Conservation (phyloP, 2,329 filamentous ascomycete species). For the Decorospora gaudefroyi region DNA sequence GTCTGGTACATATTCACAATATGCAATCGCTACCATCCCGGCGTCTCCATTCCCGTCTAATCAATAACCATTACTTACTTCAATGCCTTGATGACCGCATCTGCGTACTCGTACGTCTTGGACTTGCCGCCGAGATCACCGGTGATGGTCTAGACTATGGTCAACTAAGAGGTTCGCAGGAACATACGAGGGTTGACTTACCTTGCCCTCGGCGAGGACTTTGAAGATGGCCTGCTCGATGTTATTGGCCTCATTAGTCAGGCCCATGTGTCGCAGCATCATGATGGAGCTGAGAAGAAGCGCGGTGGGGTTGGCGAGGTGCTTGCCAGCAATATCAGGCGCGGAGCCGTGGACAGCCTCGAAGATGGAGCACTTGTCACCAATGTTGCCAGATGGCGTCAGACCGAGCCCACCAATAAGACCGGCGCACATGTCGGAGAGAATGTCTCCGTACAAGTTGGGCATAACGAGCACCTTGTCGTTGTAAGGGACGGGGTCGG, state of each 20-base stretch:
- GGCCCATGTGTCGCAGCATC: slow-evolving; percentile 99
- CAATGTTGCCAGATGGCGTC: slow-evolving; percentile 97
- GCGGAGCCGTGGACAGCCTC: slow-evolving; percentile 98
- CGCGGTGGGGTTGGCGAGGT: slow-evolving; percentile 94
- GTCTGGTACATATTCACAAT: slow-evolving; percentile 47
- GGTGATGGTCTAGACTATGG: slow-evolving; percentile 67
- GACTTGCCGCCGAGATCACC: slow-evolving; percentile 95
- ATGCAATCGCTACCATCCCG: slow-evolving; percentile 41
- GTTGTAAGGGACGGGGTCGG: slow-evolving; percentile 94
- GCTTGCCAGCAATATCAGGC: slow-evolving; percentile 94
- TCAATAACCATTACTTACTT: slow-evolving; percentile 40
- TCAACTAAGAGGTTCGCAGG: slow-evolving; percentile 16
- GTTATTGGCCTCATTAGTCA: slow-evolving; percentile 78
- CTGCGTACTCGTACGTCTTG: slow-evolving; percentile 93
- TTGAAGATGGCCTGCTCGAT: slow-evolving; percentile 97
- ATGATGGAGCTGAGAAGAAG: slow-evolving; percentile 95
- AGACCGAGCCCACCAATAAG: slow-evolving; percentile 96
- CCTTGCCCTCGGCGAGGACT: slow-evolving; percentile 94
- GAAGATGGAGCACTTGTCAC: slow-evolving; percentile 99
- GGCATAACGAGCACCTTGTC: slow-evolving; percentile 98
- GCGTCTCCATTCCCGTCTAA: slow-evolving; percentile 34
- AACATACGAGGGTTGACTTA: slow-evolving; percentile 41
- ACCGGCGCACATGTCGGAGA: slow-evolving; percentile 99
- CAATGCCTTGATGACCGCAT: slow-evolving; percentile 78
- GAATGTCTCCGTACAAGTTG: slow-evolving; percentile 99